Conservation (phyloP, 495 filamentous ascomycete genomes). For the Hypoxylon fragiforme region DNA sequence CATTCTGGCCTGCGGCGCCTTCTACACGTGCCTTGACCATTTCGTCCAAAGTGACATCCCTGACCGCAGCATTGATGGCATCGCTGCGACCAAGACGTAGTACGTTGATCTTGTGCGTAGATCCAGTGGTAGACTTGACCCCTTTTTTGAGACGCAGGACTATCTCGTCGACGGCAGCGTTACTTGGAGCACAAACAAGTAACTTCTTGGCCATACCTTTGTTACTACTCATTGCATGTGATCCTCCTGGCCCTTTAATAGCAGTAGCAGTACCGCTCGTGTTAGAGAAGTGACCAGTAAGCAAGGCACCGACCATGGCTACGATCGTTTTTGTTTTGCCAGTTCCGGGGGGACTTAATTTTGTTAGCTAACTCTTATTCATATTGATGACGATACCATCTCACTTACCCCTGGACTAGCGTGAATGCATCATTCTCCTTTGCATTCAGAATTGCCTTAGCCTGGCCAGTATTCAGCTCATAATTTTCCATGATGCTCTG, state of each 20-base stretch:
- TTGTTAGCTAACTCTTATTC: conserved; percentile 10
- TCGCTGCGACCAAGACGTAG: conserved; percentile 91
- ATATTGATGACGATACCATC: too few species aligned
- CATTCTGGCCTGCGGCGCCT: conserved; percentile 51
- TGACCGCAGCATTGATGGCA: conserved; percentile 86
- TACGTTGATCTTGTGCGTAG: conserved; percentile 72
- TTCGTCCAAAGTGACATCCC: conserved; percentile 92
- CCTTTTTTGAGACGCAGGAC: conserved; percentile 91
- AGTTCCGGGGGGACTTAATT: conserved; percentile 76
- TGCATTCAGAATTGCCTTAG: conserved; percentile 88
- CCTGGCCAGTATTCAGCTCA: conserved; percentile 83
- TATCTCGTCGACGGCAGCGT: conserved; percentile 94
- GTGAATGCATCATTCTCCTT: conserved; percentile 95
- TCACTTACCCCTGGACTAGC: conserved; percentile 79
- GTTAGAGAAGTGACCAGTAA: conserved; percentile 62
- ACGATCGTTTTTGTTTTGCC: conserved; percentile 99
- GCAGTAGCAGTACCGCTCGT: conserved; percentile 52
- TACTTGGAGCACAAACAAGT: conserved; percentile 93
- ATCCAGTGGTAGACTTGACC: conserved; percentile 75
- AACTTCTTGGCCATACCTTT: conserved; percentile 69
- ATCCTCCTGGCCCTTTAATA: conserved; percentile 52
- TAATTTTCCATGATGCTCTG: conserved; percentile 71
- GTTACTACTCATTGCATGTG: conserved; percentile 33
- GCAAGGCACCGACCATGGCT: conserved; percentile 87
- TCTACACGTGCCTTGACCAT: conserved; percentile 76